Evolutionary conservation across 805 yeast species (phyloP).

Genomic region (Wickerhamiella spandovensis): DNA sequence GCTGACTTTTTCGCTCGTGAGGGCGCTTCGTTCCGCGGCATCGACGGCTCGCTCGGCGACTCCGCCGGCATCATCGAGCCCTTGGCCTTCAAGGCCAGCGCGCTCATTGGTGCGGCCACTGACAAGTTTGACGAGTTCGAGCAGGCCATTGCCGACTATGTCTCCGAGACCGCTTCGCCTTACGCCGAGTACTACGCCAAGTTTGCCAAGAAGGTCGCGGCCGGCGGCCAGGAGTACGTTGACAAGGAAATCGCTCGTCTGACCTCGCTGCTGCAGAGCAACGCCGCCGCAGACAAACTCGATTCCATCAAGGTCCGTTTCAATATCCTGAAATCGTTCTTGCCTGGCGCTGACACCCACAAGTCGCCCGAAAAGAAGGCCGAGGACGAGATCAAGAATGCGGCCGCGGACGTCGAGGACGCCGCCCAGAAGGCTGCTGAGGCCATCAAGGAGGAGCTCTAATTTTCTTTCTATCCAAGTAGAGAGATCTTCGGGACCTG

Average conservation of each 20-base stretch:
- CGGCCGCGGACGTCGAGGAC: conserved; percentile 1
- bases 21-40: conserved; percentile 29
- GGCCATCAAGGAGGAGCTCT: neutral
- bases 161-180: conserved; percentile 14
- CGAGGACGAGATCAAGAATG: conserved; percentile 18
- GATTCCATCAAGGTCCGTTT: conserved; percentile 41
- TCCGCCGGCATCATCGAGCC: conserved; percentile 31
- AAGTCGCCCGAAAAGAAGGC: conserved; percentile 1
- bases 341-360: conserved; percentile 3
- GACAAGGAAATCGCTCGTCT: conserved; percentile 36
- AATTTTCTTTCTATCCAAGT: too few species aligned
- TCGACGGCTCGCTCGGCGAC: conserved; percentile 29
- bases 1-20: conserved; percentile 34
- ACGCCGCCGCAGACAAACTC: conserved; percentile 29
- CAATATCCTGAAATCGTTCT: conserved; percentile 34
- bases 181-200: conserved; percentile 18
- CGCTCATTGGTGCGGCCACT: conserved; percentile 8
- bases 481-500: too few species aligned
- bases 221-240: conserved; percentile 27
- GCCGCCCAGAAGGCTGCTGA: too few species aligned
- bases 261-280: conserved; percentile 27
- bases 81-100: conserved; percentile 24
- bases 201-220: conserved; percentile 19
- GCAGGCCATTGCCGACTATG: conserved; percentile 19
- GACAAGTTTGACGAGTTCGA: conserved; percentile 23